Evolutionary conservation across 2,329 filamentous ascomycete genomes (phyloP).

Genomic region (Alternaria sp.): DNA sequence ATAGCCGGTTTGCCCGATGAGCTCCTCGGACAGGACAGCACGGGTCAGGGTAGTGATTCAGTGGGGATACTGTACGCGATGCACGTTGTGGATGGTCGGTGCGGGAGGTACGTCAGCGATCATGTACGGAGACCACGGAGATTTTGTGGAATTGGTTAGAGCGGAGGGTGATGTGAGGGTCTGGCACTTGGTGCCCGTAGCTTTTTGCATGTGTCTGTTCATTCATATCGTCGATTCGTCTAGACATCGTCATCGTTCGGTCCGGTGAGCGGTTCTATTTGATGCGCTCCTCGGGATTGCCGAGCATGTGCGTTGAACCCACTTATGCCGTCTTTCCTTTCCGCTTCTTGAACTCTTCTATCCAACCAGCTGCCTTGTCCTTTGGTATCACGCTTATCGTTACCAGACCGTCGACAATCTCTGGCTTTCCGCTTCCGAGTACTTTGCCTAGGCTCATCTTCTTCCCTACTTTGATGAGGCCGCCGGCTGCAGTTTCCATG

Average conservation of each 20-base stretch:
- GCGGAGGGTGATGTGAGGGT: background rate
- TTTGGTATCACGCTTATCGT: slow-evolving; percentile 83
- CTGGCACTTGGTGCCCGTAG: background rate
- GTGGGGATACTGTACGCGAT: background rate
- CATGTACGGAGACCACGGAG: background rate
- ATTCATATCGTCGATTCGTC: background rate
- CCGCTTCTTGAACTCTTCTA: slow-evolving; percentile 82
- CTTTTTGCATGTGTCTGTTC: background rate
- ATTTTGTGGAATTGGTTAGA: background rate
- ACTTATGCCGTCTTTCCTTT: slow-evolving; percentile 43
- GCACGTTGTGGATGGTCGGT: background rate
- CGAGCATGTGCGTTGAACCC: background rate
- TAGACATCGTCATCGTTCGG: background rate
- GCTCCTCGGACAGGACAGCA: background rate
- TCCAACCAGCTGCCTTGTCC: slow-evolving; percentile 72
- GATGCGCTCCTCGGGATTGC: background rate
- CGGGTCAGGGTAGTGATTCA: background rate
- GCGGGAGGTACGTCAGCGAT: background rate
- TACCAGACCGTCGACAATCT: slow-evolving; percentile 86
- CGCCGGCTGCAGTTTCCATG: slow-evolving; percentile 80
- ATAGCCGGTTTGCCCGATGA: background rate
- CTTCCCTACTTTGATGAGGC: slow-evolving; percentile 88
- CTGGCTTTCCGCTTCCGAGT: slow-evolving; percentile 76
- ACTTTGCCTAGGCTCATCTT: slow-evolving; percentile 79
- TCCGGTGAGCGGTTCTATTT: background rate